Evolutionary conservation across 768 basidiomycete species (phyloP).

Genomic region (Leccinum fibrillosum): DNA sequence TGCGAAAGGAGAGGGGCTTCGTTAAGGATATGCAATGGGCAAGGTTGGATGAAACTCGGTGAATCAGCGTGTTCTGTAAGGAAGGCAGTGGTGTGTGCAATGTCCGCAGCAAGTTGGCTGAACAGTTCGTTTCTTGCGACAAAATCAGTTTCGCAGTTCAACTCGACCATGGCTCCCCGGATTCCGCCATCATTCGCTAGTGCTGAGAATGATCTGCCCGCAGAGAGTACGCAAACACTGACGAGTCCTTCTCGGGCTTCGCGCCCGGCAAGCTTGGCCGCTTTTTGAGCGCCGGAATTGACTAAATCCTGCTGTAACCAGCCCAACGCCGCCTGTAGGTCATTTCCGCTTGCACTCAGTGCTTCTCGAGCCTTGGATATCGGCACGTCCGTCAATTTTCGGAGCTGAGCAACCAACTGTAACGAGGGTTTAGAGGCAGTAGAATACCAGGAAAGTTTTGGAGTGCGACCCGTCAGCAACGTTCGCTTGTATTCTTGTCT

Average conservation of each 20-base stretch:
- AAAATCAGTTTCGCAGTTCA: conserved; percentile 97
- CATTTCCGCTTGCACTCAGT: conserved; percentile 67
- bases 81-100: conserved; percentile 82
- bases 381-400: conserved; percentile 78
- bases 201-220: conserved; percentile 45
- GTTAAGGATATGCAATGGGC: conserved; percentile 48
- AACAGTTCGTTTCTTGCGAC: conserved; percentile 87
- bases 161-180: conserved; percentile 84
- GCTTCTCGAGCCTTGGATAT: conserved; percentile 89
- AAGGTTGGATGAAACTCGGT: conserved; percentile 42
- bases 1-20: conserved; percentile 68
- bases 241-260: conserved; percentile 76
- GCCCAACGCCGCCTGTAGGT: conserved; percentile 66
- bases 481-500: conserved; percentile 2
- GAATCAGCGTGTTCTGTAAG: conserved; percentile 44
- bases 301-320: conserved; percentile 81
- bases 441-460: conserved; percentile 43
- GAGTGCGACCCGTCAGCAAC: background rate
- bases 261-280: conserved; percentile 79
- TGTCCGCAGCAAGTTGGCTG: conserved; percentile 66
- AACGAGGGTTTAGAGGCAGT: conserved; percentile 58
- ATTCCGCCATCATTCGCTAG: conserved; percentile 42
- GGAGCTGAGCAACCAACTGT: conserved; percentile 80
- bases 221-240: conserved; percentile 69
- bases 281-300: conserved; percentile 70